Conservation (phyloP, 306 rosid species). For the Lablab purpureus region DNA sequence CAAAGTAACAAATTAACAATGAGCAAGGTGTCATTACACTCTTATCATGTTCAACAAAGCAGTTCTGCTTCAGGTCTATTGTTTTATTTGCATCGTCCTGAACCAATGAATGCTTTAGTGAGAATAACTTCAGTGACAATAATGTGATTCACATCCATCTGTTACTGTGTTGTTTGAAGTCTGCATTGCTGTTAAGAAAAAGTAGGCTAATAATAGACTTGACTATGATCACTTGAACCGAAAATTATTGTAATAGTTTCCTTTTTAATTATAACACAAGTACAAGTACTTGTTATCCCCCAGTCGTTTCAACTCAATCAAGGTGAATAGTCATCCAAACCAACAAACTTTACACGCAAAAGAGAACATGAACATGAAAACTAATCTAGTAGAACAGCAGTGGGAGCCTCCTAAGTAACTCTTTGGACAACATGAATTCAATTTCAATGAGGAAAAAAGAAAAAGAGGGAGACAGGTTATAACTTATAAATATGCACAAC, state of each 20-base stretch:
- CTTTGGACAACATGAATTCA: background rate
- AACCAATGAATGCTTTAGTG: slow-evolving; percentile 50
- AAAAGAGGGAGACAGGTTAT: background rate
- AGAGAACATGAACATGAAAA: slow-evolving; percentile 11
- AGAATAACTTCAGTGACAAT: slow-evolving; percentile 38
- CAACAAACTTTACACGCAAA: slow-evolving; percentile 4
- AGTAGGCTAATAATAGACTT: slow-evolving; percentile 25
- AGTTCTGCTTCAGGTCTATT: slow-evolving; percentile 57
- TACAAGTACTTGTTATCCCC: background rate
- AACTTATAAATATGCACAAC: slow-evolving; percentile 38
- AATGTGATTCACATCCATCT: slow-evolving; percentile 33
- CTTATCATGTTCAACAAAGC: slow-evolving; percentile 81
- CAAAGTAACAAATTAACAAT: slow-evolving; percentile 40
- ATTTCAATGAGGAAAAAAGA: background rate
- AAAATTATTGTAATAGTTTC: slow-evolving; percentile 24
- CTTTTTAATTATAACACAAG: slow-evolving; percentile 24
- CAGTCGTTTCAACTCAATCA: background rate
- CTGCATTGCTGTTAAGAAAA: slow-evolving; percentile 22
- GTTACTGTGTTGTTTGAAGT: slow-evolving; percentile 4
- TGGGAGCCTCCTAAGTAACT: slow-evolving; percentile 9
- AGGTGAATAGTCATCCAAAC: slow-evolving; percentile 33
- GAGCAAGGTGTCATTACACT: slow-evolving; percentile 70
- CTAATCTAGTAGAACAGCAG: slow-evolving; percentile 12
- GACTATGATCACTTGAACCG: slow-evolving; percentile 21
- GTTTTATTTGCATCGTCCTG: slow-evolving; percentile 85